phyloP scores from a whole-genome alignment of 2,329 filamentous ascomycete species.

The Aureobasidium sp. region DNA sequence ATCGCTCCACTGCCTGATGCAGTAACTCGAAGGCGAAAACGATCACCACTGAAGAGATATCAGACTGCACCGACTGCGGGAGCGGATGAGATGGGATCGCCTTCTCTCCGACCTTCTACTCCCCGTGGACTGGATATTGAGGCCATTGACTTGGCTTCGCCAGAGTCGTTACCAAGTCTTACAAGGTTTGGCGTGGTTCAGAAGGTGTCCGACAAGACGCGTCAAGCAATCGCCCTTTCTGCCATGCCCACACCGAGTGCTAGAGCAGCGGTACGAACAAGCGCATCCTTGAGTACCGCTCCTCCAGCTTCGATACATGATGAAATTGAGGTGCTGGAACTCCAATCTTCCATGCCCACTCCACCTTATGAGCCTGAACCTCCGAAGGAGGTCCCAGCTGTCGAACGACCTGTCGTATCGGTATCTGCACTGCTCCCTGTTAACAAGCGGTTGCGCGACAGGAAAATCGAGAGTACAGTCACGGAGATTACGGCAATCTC shows the following conservation, averaged over 20 bases:
- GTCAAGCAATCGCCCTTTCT: neutral
- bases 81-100: constrained; percentile 5
- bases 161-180: constrained; percentile 11
- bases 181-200: neutral
- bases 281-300: neutral
- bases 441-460: neutral
- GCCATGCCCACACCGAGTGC: neutral
- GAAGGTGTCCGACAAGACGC: neutral
- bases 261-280: neutral
- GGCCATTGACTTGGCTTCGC: constrained; percentile 20
- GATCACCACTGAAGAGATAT: constrained; percentile 24
- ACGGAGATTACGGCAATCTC: neutral
- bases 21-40: constrained; percentile 27
- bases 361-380: neutral
- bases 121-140: constrained; percentile 15
- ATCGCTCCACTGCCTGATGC: constrained; percentile 24
- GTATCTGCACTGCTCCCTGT: neutral
- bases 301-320: neutral
- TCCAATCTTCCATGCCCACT: constrained; percentile 9
- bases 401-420: neutral
- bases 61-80: constrained; percentile 24
- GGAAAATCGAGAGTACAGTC: neutral
- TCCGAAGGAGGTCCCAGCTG: neutral
- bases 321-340: neutral
- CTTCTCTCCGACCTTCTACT: constrained; percentile 13